These are phyloP conservation scores for Solanum peruvianum DNA, from an alignment of 257 asterid species.

Conservation along the genomic window DNA sequence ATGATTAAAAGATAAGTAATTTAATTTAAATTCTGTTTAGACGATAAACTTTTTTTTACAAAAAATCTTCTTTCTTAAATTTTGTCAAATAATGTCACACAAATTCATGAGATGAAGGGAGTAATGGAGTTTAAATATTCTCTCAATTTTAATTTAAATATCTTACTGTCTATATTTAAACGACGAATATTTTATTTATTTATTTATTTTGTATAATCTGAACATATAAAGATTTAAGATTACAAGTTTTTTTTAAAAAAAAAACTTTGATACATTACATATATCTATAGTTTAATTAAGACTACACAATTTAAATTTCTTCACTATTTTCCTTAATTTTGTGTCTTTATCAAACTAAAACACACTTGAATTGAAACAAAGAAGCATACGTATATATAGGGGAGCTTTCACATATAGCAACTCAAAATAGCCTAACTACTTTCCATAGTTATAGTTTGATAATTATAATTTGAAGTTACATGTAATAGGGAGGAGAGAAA, in stretches of 20 bases:
- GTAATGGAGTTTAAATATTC: neutral
- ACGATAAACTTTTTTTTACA: too few species aligned
- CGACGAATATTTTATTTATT: neutral
- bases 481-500: too few species aligned
- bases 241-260: neutral
- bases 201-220: too few species aligned
- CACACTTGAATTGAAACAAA: neutral
- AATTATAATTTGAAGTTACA: too few species aligned
- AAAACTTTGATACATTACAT: neutral
- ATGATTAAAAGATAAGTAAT: too few species aligned
- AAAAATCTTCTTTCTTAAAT: too few species aligned
- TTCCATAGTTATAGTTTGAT: too few species aligned
- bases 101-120: too few species aligned
- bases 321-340: neutral
- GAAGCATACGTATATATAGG: neutral
- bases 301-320: neutral
- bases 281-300: neutral
- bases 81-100: neutral
- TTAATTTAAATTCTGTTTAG: too few species aligned
- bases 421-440: rapidly evolving
- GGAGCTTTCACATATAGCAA: too few species aligned
- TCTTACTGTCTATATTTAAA: neutral
- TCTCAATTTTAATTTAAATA: neutral
- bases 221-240: neutral
- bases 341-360: neutral